Conservation (phyloP, 768 basidiomycete species). For the Serendipita sp. region DNA sequence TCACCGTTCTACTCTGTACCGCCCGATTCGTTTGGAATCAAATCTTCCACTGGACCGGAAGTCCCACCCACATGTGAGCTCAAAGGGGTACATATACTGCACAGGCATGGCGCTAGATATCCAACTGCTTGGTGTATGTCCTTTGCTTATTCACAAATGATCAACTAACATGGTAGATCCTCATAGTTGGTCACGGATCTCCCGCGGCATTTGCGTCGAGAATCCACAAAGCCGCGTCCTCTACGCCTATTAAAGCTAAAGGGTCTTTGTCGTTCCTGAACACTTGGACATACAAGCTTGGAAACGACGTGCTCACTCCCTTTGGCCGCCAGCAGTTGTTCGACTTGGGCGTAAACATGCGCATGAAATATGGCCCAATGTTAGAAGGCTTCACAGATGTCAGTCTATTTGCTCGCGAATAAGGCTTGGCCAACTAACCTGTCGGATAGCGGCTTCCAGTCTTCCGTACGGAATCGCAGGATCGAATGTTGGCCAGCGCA, state of each 20-base stretch:
- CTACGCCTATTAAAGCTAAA: constrained; percentile 12
- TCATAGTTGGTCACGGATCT: not conserved
- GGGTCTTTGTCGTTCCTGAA: constrained; percentile 24
- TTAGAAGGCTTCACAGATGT: constrained; percentile 30
- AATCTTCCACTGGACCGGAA: constrained; percentile 41
- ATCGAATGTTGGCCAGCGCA: constrained; percentile 38
- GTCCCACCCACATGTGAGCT: constrained; percentile 54
- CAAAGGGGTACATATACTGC: constrained; percentile 63
- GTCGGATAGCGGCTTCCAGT: constrained; percentile 23
- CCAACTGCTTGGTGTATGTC: constrained; percentile 19
- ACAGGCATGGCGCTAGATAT: constrained; percentile 66
- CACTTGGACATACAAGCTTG: constrained; percentile 68
- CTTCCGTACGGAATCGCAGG: constrained; percentile 38
- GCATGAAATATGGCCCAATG: constrained; percentile 52
- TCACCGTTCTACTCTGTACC: constrained; percentile 75
- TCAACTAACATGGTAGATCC: constrained; percentile 8
- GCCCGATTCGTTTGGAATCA: constrained; percentile 49
- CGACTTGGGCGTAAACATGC: constrained; percentile 25
- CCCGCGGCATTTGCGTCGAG: not conserved
- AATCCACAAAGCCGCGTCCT: not conserved
- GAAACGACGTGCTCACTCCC: constrained; percentile 45
- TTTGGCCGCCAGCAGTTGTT: constrained; percentile 27
- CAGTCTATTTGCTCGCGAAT: not conserved
- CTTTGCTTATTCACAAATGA: not conserved
- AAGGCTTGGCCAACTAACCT: not conserved